Evolutionary conservation across 2,329 filamentous ascomycete genomes (phyloP).

Genomic region (Arthroderma sp.): DNA sequence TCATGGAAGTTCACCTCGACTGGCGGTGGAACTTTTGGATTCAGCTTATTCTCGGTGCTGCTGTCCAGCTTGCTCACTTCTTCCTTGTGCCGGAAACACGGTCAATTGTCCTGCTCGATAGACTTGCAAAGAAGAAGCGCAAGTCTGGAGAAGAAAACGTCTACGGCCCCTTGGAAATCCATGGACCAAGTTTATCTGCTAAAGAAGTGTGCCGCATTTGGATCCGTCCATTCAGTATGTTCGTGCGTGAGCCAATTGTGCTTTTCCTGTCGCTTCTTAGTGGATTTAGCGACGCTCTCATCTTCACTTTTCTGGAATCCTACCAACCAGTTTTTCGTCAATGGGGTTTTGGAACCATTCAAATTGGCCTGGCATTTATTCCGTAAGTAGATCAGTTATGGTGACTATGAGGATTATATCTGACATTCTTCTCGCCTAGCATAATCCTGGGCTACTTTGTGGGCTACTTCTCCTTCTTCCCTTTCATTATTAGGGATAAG

Average conservation of each 20-base stretch:
- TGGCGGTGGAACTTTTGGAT: conserved; percentile 54
- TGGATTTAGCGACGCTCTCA: conserved; percentile 51
- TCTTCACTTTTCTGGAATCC: conserved; percentile 54
- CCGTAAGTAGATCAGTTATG: conserved; percentile 24
- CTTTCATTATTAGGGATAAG: conserved; percentile 34
- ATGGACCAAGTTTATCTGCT: conserved; percentile 41
- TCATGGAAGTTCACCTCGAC: conserved; percentile 33
- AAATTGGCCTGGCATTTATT: conserved; percentile 41
- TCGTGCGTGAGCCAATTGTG: conserved; percentile 52
- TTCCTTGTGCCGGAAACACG: conserved; percentile 43
- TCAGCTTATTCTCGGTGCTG: conserved; percentile 44
- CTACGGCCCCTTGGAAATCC: conserved; percentile 60
- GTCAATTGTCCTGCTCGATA: conserved; percentile 44
- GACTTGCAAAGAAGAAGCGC: conserved; percentile 44
- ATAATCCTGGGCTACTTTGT: conserved; percentile 45
- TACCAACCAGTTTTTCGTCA: conserved; percentile 47
- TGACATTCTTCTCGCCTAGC: conserved; percentile 6
- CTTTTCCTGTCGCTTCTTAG: conserved; percentile 48
- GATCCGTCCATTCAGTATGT: conserved; percentile 50
- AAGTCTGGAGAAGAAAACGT: conserved; percentile 45
- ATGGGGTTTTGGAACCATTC: conserved; percentile 42
- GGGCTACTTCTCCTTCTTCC: conserved; percentile 43
- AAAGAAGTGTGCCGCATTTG: conserved; percentile 46
- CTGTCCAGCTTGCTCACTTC: conserved; percentile 40
- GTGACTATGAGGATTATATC: not conserved